A percentile compares a stretch with the other conserved stretches of the same genome.
Evolutionary conservation across 192 early-diverging fungal species (phyloP).

Genomic region (Podila epicladia): DNA sequence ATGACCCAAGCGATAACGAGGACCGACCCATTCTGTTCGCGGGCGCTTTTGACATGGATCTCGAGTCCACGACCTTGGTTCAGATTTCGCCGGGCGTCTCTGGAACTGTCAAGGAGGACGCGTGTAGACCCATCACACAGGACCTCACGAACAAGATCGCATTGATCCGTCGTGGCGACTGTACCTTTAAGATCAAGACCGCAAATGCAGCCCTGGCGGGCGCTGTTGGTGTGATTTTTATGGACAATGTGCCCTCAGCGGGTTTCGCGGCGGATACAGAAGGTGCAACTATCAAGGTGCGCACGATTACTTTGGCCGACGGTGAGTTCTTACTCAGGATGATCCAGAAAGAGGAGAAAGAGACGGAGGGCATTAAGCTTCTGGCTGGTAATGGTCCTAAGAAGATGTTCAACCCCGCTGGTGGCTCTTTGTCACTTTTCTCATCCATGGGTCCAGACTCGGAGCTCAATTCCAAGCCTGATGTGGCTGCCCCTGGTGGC

Average conservation of each 20-base stretch:
- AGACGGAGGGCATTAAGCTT: slow-evolving; percentile 45
- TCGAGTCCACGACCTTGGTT: slow-evolving; percentile 57
- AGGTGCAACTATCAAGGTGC: slow-evolving; percentile 62
- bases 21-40: slow-evolving; percentile 47
- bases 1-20: slow-evolving; percentile 32
- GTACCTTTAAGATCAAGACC: slow-evolving; percentile 73
- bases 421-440: slow-evolving; percentile 74
- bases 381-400: slow-evolving; percentile 58
- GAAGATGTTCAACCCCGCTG: slow-evolving; percentile 55
- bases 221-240: slow-evolving; percentile 73
- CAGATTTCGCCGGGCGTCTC: slow-evolving; percentile 49
- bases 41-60: slow-evolving; percentile 30
- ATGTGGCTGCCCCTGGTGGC: slow-evolving; percentile 69
- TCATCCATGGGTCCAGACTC: slow-evolving; percentile 79
- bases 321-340: slow-evolving; percentile 59
- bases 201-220: slow-evolving; percentile 62
- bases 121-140: slow-evolving; percentile 56
- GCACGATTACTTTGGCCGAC: slow-evolving; percentile 61
- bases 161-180: slow-evolving; percentile 75
- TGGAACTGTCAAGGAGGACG: slow-evolving; percentile 60
- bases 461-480: slow-evolving; percentile 73
- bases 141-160: slow-evolving; percentile 60
- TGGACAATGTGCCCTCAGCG: slow-evolving; percentile 53
- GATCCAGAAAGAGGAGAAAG: slow-evolving; percentile 42
- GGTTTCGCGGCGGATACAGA: slow-evolving; percentile 20